Evolutionary conservation across 805 yeast genomes (phyloP).

Genomic region (Sugiyamaella floridensis): DNA sequence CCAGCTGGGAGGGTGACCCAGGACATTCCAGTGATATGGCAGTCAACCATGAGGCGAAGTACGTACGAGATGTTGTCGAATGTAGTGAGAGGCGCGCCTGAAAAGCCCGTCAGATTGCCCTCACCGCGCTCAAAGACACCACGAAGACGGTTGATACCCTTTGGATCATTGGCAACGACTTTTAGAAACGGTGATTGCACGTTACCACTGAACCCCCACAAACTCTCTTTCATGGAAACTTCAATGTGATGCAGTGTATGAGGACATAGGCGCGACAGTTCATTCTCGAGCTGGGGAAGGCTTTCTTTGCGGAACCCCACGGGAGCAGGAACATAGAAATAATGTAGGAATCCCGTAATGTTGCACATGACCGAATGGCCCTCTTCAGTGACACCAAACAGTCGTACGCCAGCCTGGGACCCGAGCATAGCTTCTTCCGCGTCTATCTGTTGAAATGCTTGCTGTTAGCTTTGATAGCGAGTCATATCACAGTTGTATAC

Average conservation of each 20-base stretch:
- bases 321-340: constrained; percentile 89
- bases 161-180: constrained; percentile 59
- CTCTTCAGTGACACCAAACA: constrained; percentile 84
- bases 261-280: constrained; percentile 29
- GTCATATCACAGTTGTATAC: neutral
- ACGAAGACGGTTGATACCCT: constrained; percentile 60
- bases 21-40: constrained; percentile 88
- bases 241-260: constrained; percentile 61
- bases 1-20: constrained; percentile 87
- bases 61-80: constrained; percentile 87
- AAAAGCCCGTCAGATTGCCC: constrained; percentile 57
- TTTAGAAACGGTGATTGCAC: constrained; percentile 72
- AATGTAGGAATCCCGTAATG: constrained; percentile 82
- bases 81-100: constrained; percentile 50
- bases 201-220: constrained; percentile 90
- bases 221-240: constrained; percentile 65
- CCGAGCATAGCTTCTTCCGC: constrained; percentile 72
- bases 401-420: constrained; percentile 53
- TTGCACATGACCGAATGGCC: constrained; percentile 89
- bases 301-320: constrained; percentile 57
- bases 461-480: constrained; percentile 12
- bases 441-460: constrained; percentile 80
- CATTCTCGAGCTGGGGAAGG: constrained; percentile 26
- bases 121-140: constrained; percentile 80
- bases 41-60: constrained; percentile 84